These are phyloP conservation scores for Cryphonectria carpinicola DNA, from an alignment of 2,329 filamentous ascomycete genomes.

Conservation along the genomic window DNA sequence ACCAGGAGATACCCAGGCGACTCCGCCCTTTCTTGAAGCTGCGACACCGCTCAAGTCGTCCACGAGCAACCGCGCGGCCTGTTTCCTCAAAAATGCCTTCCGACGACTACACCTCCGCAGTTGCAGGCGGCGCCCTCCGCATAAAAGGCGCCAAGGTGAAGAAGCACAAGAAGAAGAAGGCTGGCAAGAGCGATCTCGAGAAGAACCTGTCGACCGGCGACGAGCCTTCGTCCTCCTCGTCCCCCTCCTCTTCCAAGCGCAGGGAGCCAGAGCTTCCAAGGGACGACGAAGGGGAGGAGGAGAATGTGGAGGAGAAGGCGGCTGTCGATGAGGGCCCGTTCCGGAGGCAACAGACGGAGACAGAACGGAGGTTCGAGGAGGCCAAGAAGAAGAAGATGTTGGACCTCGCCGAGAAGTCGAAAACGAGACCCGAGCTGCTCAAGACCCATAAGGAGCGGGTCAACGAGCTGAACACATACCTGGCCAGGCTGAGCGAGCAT, in stretches of 20 bases:
- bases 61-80: not conserved
- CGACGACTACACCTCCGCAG: conserved; percentile 71
- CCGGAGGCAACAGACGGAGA: conserved; percentile 73
- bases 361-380: conserved; percentile 82
- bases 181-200: conserved; percentile 53
- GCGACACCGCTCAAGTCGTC: not conserved
- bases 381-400: conserved; percentile 78
- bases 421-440: conserved; percentile 71
- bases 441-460: conserved; percentile 98
- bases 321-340: conserved; percentile 32
- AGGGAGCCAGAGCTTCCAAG: conserved; percentile 37
- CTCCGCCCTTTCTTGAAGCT: too few species aligned
- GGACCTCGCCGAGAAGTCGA: conserved; percentile 69
- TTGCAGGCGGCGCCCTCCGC: conserved; percentile 76
- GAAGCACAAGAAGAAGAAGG: conserved; percentile 70
- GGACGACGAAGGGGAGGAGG: conserved; percentile 33
- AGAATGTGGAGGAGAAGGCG: conserved; percentile 34
- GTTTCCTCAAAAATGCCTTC: conserved; percentile 59
- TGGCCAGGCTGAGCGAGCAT: conserved; percentile 91
- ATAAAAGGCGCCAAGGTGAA: conserved; percentile 76
- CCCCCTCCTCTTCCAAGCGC: conserved; percentile 39
- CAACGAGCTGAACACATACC: conserved; percentile 91
- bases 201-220: conserved; percentile 47
- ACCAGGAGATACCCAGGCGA: not conserved
- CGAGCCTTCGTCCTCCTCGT: conserved; percentile 37